Conservation (phyloP, 2,329 filamentous ascomycete genomes). For the Penicillium brasilianum region DNA sequence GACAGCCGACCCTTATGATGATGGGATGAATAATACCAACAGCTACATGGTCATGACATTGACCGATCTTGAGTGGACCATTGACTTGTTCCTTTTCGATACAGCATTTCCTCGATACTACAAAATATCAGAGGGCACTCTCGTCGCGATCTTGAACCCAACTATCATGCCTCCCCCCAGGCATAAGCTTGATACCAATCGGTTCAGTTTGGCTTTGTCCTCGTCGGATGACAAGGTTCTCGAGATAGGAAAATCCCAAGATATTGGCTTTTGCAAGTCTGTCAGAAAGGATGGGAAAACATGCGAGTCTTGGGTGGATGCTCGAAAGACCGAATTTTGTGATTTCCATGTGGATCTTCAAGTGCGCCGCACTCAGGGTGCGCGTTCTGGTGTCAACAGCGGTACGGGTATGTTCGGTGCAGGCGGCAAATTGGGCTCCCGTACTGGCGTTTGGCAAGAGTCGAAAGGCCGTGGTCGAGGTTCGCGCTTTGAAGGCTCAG, state of each 20-base stretch:
- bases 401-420: constrained; percentile 60
- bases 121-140: constrained; percentile 89
- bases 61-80: constrained; percentile 85
- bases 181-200: constrained; percentile 74
- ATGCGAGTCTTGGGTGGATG: constrained; percentile 86
- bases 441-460: constrained; percentile 47
- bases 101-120: constrained; percentile 90
- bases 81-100: constrained; percentile 92
- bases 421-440: constrained; percentile 45
- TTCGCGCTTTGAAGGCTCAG: background rate
- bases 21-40: constrained; percentile 63
- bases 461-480: constrained; percentile 8
- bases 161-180: constrained; percentile 84
- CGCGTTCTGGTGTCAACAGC: constrained; percentile 79
- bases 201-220: constrained; percentile 83
- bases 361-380: constrained; percentile 70
- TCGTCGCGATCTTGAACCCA: constrained; percentile 91
- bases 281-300: constrained; percentile 81
- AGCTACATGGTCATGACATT: constrained; percentile 94
- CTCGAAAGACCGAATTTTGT: constrained; percentile 85
- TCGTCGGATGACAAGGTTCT: constrained; percentile 87
- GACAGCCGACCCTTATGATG: constrained; percentile 53
- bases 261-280: constrained; percentile 86
- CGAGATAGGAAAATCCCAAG: constrained; percentile 82
- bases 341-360: constrained; percentile 89